Conservation (phyloP, 768 basidiomycete genomes). For the Psilocybe cyanescens region DNA sequence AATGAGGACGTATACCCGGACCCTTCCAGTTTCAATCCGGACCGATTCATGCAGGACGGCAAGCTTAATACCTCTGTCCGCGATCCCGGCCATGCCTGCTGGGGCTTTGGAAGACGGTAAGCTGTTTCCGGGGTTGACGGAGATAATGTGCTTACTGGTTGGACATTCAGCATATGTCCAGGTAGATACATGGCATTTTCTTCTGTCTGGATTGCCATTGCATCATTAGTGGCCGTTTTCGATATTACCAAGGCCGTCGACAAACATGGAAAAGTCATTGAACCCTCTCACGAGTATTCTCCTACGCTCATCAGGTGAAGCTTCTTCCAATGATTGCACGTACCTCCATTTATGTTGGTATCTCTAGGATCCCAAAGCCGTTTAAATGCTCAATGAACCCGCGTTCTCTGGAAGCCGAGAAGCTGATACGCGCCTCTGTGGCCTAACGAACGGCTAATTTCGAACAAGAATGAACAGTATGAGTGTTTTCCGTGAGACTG, state of each 20-base stretch:
- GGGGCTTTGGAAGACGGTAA: conserved; percentile 9
- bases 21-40: conserved; percentile 24
- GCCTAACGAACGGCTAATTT: no score
- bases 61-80: conserved; percentile 10
- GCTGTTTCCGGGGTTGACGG: background rate
- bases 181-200: conserved; percentile 1
- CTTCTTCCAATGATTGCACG: no score
- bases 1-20: conserved; percentile 22
- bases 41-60: conserved; percentile 19
- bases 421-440: background rate
- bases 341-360: background rate
- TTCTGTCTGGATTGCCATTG: conserved; percentile 2
- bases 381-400: background rate
- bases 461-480: no score
- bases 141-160: background rate
- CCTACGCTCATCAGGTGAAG: background rate
- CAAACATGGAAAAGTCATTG: background rate
- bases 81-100: conserved; percentile 6
- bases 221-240: background rate
- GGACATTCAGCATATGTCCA: background rate
- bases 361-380: background rate
- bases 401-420: background rate
- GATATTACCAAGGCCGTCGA: conserved; percentile 8
- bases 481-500: no score
- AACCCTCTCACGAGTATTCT: background rate